phyloP scores from a whole-genome alignment of 2,329 filamentous ascomycete species.

The Cladophialophora bantiana region DNA sequence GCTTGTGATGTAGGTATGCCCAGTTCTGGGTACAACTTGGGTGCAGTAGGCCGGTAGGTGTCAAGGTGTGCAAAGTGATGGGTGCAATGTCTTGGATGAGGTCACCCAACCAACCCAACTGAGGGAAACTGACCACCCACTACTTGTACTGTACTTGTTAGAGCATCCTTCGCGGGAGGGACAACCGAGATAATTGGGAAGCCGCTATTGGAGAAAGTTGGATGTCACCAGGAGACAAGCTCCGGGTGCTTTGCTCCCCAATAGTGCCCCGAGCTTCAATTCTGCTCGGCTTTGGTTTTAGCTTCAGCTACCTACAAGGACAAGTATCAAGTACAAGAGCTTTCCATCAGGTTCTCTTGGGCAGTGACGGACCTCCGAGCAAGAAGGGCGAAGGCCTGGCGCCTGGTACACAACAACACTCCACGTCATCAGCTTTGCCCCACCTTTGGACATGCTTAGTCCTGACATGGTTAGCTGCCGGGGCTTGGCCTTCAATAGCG shows the following conservation, averaged over 20 bases:
- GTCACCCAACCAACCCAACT: slow-evolving; percentile 16
- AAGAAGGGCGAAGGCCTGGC: slow-evolving; percentile 5
- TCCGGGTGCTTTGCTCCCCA: no score
- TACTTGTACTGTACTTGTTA: no score
- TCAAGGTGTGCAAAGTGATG: background rate
- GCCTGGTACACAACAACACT: slow-evolving; percentile 9
- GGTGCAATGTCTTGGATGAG: slow-evolving; percentile 27
- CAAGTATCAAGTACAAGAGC: background rate
- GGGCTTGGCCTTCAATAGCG: slow-evolving; percentile 21
- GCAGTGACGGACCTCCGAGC: slow-evolving; percentile 10
- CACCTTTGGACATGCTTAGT: background rate
- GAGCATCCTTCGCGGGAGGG: slow-evolving; percentile 3
- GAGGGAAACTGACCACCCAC: slow-evolving; percentile 1
- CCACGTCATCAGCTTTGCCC: slow-evolving; percentile 18
- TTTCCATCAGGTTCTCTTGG: background rate
- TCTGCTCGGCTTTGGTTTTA: no score
- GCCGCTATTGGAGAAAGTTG: no score
- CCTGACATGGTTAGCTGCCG: slow-evolving; percentile 13
- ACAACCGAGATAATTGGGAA: background rate
- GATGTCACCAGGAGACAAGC: no score
- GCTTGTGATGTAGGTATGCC: slow-evolving; percentile 28
- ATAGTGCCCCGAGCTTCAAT: no score
- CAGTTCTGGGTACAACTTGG: background rate
- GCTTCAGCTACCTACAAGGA: no score
- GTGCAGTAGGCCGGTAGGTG: background rate